Evolutionary conservation across 2,329 filamentous ascomycete genomes (phyloP), one percentile per base, ranked within the genome.

Genomic region (Dendrostoma leiphaemia): DNA sequence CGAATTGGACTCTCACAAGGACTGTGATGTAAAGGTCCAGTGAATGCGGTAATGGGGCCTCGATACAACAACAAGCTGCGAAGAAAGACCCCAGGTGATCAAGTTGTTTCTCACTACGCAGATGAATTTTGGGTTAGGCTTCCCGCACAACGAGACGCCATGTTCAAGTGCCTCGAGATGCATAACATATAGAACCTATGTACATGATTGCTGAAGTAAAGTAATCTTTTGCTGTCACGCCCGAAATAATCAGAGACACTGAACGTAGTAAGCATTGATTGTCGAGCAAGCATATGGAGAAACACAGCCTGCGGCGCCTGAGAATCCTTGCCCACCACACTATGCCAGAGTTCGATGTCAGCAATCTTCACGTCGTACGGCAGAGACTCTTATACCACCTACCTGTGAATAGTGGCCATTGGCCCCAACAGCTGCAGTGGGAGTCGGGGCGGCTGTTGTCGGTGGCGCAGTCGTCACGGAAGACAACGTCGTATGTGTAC

Each of bases 271-370:
- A n/a, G 38, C 21, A 21, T 51, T 51, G 23, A 45, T 5, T 1
- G 21, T 35, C 15, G 38, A 45, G 48, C 48, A 51, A 13, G 48
- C 29, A 21, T 51, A 51, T 28, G 48, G 48, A 8, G 48, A 44
- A 13, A 29, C 48, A 28, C 48, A 51, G 23, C 35, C 48, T 29
- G 37, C 12, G 4, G 48, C 21, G 19, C 48, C 38, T 3, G 48
- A n/a, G 28, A 44, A 51, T 2, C 48, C 48, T 45, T 44, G 37
- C 28, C 48, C 48, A 21, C 48, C 38, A 51, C 47, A 49, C 47
- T 49, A 8, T 9, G 12, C 3, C n/a, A n/a, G n/a, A n/a, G n/a
- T n/a, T n/a, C n/a, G 12, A 7, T 15, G 26, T 40, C 17, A 49
- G 34, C 12, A 19, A 28, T 29, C n/a, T n/a, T 3, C 29, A 28